A percentile compares a stretch with the other conserved stretches of the same genome.
These are phyloP conservation scores for Phytopythium montanum DNA, from an alignment of 352 stramenopile species.

Conservation along the genomic window DNA sequence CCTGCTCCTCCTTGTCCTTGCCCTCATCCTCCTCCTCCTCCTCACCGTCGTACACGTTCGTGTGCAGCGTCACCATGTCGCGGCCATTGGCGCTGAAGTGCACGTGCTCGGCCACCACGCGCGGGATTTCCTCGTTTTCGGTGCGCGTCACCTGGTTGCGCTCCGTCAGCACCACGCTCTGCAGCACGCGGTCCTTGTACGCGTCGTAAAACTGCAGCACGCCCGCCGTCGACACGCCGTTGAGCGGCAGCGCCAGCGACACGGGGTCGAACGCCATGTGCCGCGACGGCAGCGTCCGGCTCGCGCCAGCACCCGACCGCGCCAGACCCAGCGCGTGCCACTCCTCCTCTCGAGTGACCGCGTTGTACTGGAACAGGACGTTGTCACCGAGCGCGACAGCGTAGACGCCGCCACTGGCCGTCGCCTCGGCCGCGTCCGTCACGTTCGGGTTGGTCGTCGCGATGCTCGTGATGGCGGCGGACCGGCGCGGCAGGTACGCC, in stretches of 20 bases:
- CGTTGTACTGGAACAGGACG: conserved; percentile 82
- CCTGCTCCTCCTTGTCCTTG: conserved; percentile 39
- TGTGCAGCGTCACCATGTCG: conserved; percentile 62
- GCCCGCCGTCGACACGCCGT: conserved; percentile 53
- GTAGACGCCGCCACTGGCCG: conserved; percentile 48
- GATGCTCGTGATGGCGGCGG: conserved; percentile 54
- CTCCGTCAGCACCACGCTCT: conserved; percentile 66
- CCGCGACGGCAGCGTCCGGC: conserved; percentile 40
- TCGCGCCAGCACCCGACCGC: conserved; percentile 39
- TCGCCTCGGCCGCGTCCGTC: neutral
- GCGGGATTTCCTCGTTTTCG: conserved; percentile 52
- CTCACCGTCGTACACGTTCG: conserved; percentile 19
- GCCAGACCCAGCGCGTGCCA: conserved; percentile 67
- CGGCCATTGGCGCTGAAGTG: conserved; percentile 47
- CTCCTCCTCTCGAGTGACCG: conserved; percentile 68
- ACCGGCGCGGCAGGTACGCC: conserved; percentile 75
- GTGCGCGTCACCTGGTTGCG: conserved; percentile 85
- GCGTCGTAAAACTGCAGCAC: conserved; percentile 82
- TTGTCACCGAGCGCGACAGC: conserved; percentile 62
- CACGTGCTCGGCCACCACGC: conserved; percentile 45
- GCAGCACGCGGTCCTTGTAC: conserved; percentile 72
- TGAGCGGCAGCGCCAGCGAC: conserved; percentile 55
- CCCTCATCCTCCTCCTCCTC: conserved; percentile 11
- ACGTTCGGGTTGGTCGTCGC: conserved; percentile 15
- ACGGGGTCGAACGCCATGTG: conserved; percentile 63